Conservation (phyloP, 805 yeast genomes). For the Grigorovia yakushimaensis region DNA sequence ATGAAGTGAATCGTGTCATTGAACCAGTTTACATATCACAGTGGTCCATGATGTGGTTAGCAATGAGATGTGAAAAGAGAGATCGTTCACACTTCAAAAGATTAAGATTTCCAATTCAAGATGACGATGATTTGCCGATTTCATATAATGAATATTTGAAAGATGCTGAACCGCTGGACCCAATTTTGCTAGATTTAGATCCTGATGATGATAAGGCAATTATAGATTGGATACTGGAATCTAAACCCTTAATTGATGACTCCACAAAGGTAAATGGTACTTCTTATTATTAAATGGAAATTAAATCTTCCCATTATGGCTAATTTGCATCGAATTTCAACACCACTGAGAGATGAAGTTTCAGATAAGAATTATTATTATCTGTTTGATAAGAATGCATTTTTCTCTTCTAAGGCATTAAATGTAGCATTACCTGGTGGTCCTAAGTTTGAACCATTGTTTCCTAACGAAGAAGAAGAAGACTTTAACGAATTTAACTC, state of each 20-base stretch:
- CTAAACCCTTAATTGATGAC: constrained; percentile 59
- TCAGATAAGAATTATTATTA: constrained; percentile 52
- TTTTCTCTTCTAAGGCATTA: constrained; percentile 84
- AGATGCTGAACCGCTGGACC: constrained; percentile 60
- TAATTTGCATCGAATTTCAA: constrained; percentile 52
- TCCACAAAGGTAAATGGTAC: constrained; percentile 55
- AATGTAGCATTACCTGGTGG: constrained; percentile 90
- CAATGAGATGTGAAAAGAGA: constrained; percentile 89
- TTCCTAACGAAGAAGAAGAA: constrained; percentile 56
- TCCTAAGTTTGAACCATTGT: constrained; percentile 86
- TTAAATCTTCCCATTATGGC: constrained; percentile 54
- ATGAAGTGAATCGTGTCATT: constrained; percentile 83
- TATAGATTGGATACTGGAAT: constrained; percentile 73
- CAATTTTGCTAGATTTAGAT: constrained; percentile 59
- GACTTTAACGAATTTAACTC: constrained; percentile 88
- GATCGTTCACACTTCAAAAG: constrained; percentile 85
- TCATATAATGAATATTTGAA: constrained; percentile 74
- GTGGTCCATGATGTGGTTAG: constrained; percentile 90
- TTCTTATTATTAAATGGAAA: constrained; percentile 65
- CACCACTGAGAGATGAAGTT: constrained; percentile 58
- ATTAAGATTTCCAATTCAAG: constrained; percentile 91
- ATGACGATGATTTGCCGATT: constrained; percentile 93
- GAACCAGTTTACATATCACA: constrained; percentile 89
- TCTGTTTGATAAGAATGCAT: constrained; percentile 68
- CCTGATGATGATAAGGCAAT: constrained; percentile 51